Base-by-base conservation (phyloP, 192 early-diverging fungal genomes). In the Rhizophlyctis rosea region DNA sequence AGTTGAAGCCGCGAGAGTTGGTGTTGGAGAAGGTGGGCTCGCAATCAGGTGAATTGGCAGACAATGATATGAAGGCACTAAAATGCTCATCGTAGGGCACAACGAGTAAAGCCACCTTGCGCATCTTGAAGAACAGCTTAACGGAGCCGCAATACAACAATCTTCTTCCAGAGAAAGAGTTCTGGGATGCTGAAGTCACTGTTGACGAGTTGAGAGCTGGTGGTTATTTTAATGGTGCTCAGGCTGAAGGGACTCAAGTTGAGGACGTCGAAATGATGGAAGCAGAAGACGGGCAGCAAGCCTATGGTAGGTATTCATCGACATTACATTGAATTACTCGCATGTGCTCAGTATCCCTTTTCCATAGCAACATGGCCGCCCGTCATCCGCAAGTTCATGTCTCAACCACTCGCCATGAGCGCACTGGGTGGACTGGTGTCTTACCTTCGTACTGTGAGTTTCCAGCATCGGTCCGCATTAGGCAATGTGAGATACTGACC, bases 1-100 rank as follows among this genome's bases (percentile, higher is more conserved):
- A 99, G 75, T 68, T 94, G 13, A 91, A 88, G 64, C 97, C 97
- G 7, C 84, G 82, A 27, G 97, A 99, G 68, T 65, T 99, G n/a
- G 84, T 99, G 0, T 75, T 86, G 4, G 91, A 94, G 62, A 92
- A 91, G 67, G 82, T 76, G 52, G 23, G n/a, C n/a, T n/a, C n/a
- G n/a, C n/a, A n/a, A n/a, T n/a, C n/a, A n/a, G n/a, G n/a, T 35
- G 39, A 9, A 30, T n/a, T n/a, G n/a, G n/a, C n/a, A n/a, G n/a
- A n/a, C n/a, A n/a, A n/a, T n/a, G n/a, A n/a, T n/a, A n/a, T n/a
- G n/a, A n/a, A n/a, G n/a, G n/a, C n/a, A n/a, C n/a, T n/a, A n/a
- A n/a, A n/a, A n/a, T n/a, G 32, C 0, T 34, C 27, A 30, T 47
- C 0, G 24, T 57, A 81, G 74, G 76, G 82, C 25, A 68, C 69